A percentile compares a stretch with the other conserved stretches of the same genome.
Evolutionary conservation across 805 yeast genomes (phyloP).

Genomic region (Phaffomyces antillensis): DNA sequence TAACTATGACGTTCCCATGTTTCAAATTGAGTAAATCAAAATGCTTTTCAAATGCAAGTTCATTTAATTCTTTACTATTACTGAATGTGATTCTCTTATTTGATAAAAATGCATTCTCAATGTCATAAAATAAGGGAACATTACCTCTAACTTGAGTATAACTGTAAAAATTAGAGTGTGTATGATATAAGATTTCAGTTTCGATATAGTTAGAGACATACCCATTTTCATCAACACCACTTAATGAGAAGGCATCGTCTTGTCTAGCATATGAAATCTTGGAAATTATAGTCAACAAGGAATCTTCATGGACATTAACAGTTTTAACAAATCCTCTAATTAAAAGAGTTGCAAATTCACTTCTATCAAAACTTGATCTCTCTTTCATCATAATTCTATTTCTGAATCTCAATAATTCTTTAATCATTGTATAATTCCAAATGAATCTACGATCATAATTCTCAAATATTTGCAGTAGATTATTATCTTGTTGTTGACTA

Average conservation of each 20-base stretch:
- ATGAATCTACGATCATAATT: conserved; percentile 70
- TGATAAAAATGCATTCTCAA: conserved; percentile 62
- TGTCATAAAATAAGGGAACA: conserved; percentile 93
- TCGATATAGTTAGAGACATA: conserved; percentile 88
- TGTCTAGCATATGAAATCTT: conserved; percentile 87
- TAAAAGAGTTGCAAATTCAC: conserved; percentile 70
- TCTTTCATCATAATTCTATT: conserved; percentile 56
- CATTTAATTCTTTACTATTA: conserved; percentile 75
- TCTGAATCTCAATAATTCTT: conserved; percentile 68
- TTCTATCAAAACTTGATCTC: conserved; percentile 52
- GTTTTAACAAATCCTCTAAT: conserved; percentile 93
- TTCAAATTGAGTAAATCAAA: conserved; percentile 61
- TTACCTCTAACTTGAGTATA: conserved; percentile 86
- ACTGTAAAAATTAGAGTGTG: conserved; percentile 47
- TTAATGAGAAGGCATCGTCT: conserved; percentile 68
- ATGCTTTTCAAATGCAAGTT: conserved; percentile 79
- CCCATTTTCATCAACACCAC: conserved; percentile 91
- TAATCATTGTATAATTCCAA: conserved; percentile 87
- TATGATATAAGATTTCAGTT: conserved; percentile 71
- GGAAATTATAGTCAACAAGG: conserved; percentile 67
- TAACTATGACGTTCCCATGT: conserved; percentile 79
- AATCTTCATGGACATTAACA: conserved; percentile 25
- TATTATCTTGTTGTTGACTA: conserved; percentile 17
- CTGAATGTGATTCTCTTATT: conserved; percentile 77
- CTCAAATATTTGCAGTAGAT: conserved; percentile 29